phyloP scores from a whole-genome alignment of 768 basidiomycete genomes.

The Russula sp. region DNA sequence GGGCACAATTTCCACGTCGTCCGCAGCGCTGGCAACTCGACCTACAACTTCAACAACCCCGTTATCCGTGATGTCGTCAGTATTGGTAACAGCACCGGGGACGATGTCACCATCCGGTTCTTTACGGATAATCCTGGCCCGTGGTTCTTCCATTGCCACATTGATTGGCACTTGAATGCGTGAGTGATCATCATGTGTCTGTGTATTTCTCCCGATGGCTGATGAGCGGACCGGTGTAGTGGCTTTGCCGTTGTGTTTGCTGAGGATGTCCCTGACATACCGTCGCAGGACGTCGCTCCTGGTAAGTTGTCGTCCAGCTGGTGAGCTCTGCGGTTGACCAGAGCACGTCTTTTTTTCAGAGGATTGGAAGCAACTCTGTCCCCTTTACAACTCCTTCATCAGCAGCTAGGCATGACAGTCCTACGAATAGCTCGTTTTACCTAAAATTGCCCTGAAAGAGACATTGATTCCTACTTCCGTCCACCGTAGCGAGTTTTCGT shows the following conservation, averaged over 20 bases:
- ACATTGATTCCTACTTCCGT: background rate
- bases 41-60: conserved; percentile 19
- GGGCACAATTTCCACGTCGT: conserved; percentile 14
- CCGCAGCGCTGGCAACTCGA: conserved; percentile 4
- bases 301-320: background rate
- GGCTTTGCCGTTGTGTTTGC: conserved; percentile 15
- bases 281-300: background rate
- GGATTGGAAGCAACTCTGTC: conserved; percentile 3
- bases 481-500: background rate
- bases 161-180: conserved; percentile 27
- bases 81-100: conserved; percentile 3
- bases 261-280: conserved; percentile 8
- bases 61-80: conserved; percentile 22
- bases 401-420: background rate
- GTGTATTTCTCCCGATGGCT: conserved; percentile 22
- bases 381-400: background rate
- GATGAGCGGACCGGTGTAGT: background rate
- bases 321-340: background rate
- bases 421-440: background rate
- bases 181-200: conserved; percentile 44
- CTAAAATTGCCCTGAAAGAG: background rate
- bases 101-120: conserved; percentile 26
- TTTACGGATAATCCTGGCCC: conserved; percentile 27
- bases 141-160: conserved; percentile 29
- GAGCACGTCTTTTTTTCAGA: background rate